Evolutionary conservation across 1,284 basidiomycete species (phyloP).

Genomic region (Blastosporella zonata): DNA sequence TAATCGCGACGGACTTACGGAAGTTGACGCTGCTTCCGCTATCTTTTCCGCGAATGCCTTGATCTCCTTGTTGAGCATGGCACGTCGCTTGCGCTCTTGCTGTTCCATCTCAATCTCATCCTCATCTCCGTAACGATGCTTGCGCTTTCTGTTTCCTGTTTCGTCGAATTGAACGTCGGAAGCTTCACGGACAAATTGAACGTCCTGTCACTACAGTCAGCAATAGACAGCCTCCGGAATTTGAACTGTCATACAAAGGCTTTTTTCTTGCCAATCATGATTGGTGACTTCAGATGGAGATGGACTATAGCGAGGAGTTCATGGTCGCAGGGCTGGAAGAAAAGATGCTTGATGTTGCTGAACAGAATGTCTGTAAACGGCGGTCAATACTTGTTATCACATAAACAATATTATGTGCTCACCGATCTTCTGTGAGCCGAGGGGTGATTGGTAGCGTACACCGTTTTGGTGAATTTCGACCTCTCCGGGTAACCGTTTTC

Average conservation of each 20-base stretch:
- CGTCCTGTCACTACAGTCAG: slow-evolving; percentile 57
- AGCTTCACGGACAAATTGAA: slow-evolving; percentile 98
- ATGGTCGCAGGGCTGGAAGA: slow-evolving; percentile 98
- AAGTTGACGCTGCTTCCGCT: slow-evolving; percentile 77
- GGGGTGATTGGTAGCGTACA: slow-evolving; percentile 87
- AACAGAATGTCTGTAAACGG: slow-evolving; percentile 79
- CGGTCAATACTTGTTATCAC: slow-evolving; percentile 2
- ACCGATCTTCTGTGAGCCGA: slow-evolving; percentile 90
- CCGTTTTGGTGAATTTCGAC: slow-evolving; percentile 98
- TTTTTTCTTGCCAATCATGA: slow-evolving; percentile 99
- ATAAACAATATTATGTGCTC: slow-evolving; percentile 26
- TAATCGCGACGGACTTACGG: slow-evolving; percentile 43
- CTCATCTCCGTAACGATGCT: slow-evolving; percentile 96
- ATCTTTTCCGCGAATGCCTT: slow-evolving; percentile 93
- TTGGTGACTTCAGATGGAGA: slow-evolving; percentile 91
- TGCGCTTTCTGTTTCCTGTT: slow-evolving; percentile 97
- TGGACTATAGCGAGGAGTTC: slow-evolving; percentile 96
- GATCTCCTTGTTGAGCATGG: slow-evolving; percentile 93
- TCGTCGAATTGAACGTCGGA: slow-evolving; percentile 98
- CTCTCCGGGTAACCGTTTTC: slow-evolving; percentile 91
- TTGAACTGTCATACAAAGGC: slow-evolving; percentile 63
- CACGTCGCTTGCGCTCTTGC: slow-evolving; percentile 88
- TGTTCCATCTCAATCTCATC: slow-evolving; percentile 99
- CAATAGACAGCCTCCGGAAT: slow-evolving; percentile 2
- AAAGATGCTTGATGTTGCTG: slow-evolving; percentile 97